Evolutionary conservation across 225 moss, liverwort and hornwort genomes (phyloP).

Genomic region (Neckera pumila): DNA sequence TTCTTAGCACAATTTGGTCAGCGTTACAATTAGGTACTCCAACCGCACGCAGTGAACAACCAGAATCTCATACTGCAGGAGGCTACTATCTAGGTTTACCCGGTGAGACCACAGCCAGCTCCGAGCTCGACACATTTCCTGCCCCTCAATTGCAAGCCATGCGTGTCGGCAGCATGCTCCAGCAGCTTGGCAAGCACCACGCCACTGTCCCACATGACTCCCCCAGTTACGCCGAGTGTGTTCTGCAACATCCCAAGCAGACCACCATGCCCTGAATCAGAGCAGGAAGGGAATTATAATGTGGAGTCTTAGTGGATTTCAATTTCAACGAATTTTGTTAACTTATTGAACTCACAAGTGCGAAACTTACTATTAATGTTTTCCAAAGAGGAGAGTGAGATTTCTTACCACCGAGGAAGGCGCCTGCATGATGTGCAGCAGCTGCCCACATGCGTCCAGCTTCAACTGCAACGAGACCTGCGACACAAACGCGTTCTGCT

Average conservation of each 20-base stretch:
- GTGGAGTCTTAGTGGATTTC: background rate
- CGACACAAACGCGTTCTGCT: slow-evolving; percentile 56
- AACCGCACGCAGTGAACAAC: background rate
- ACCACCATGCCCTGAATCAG: background rate
- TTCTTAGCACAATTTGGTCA: background rate
- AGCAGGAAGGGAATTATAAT: background rate
- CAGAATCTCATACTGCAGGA: background rate
- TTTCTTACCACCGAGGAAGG: slow-evolving; percentile 61
- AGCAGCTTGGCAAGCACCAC: slow-evolving; percentile 86
- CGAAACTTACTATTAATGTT: background rate
- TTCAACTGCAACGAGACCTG: slow-evolving; percentile 54
- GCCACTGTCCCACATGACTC: slow-evolving; percentile 97
- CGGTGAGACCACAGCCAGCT: slow-evolving; percentile 88
- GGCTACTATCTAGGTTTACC: slow-evolving; percentile 4
- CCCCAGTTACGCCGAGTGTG: slow-evolving; percentile 82
- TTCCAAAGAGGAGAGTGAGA: background rate
- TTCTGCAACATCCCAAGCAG: slow-evolving; percentile 20
- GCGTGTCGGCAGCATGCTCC: slow-evolving; percentile 65
- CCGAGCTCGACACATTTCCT: slow-evolving; percentile 76
- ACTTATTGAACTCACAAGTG: background rate
- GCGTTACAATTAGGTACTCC: background rate
- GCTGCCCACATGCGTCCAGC: slow-evolving; percentile 80
- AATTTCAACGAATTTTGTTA: background rate
- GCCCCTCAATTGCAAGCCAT: slow-evolving; percentile 43
- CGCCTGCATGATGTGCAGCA: slow-evolving; percentile 63